phyloP scores from a whole-genome alignment of 306 rosid genomes.

The Pyrus betulifolia region DNA sequence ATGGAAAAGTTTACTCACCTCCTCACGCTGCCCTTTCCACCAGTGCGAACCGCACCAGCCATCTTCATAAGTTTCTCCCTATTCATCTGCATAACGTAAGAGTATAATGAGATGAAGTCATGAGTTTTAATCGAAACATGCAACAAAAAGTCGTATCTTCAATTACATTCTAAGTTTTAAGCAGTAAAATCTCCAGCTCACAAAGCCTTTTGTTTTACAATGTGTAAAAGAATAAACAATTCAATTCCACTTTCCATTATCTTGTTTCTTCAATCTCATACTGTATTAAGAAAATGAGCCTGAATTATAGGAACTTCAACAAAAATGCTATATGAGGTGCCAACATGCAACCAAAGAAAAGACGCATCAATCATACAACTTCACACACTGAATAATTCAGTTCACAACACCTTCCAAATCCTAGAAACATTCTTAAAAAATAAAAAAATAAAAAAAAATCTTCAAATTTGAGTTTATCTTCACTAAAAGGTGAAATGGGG shows the following conservation, averaged over 20 bases:
- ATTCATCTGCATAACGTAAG: slow-evolving; percentile 54
- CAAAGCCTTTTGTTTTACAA: background rate
- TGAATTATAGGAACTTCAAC: background rate
- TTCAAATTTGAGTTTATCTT: background rate
- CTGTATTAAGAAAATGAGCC: background rate
- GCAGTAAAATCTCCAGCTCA: background rate
- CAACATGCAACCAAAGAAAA: background rate
- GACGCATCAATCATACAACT: background rate
- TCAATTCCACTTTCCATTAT: background rate
- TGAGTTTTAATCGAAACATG: background rate
- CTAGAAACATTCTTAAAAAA: background rate
- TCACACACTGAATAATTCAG: background rate
- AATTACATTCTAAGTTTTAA: background rate
- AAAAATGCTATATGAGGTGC: background rate
- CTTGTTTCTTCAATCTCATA: background rate
- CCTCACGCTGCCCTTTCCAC: slow-evolving; percentile 93
- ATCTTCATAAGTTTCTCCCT: slow-evolving; percentile 68
- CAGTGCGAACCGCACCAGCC: slow-evolving; percentile 97
- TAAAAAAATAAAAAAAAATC: background rate
- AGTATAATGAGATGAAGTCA: background rate
- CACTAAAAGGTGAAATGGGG: background rate
- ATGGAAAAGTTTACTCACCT: slow-evolving; percentile 33
- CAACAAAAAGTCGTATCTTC: background rate
- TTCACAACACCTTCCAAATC: background rate
- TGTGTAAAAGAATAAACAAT: background rate